phyloP scores from a whole-genome alignment of 2,329 filamentous ascomycete species.

The Colletotrichum sp. region DNA sequence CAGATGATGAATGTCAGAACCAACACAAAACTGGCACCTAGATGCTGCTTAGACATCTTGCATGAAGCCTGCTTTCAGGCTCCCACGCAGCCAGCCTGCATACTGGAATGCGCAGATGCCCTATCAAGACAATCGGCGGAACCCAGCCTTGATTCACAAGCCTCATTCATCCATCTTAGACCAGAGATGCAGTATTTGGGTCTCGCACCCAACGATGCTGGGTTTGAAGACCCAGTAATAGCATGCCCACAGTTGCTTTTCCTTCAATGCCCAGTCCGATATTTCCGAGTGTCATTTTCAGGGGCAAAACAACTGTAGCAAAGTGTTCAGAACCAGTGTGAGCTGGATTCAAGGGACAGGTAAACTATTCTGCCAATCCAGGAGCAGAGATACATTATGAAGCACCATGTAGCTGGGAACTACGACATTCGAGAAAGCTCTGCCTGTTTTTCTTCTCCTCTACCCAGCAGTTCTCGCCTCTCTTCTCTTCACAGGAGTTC shows the following conservation, averaged over 20 bases:
- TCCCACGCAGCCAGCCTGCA: not conserved
- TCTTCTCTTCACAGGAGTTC: not conserved
- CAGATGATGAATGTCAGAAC: too few species aligned
- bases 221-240: too few species aligned
- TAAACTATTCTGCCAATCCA: not conserved
- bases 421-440: not conserved
- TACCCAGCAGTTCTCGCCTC: not conserved
- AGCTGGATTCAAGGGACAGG: not conserved
- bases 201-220: not conserved
- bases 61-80: not conserved
- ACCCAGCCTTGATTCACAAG: not conserved
- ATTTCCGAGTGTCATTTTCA: not conserved
- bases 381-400: not conserved
- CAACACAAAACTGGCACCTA: not conserved
- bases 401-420: not conserved
- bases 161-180: not conserved
- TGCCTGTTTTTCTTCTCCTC: not conserved
- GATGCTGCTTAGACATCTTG: not conserved
- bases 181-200: not conserved
- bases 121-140: fast-evolving
- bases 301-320: not conserved
- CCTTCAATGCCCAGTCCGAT: not conserved
- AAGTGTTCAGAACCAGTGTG: not conserved
- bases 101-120: not conserved
- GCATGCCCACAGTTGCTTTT: too few species aligned